Base-by-base conservation (phyloP, 2,329 filamentous ascomycete genomes). In the Colletotrichum filicis region DNA sequence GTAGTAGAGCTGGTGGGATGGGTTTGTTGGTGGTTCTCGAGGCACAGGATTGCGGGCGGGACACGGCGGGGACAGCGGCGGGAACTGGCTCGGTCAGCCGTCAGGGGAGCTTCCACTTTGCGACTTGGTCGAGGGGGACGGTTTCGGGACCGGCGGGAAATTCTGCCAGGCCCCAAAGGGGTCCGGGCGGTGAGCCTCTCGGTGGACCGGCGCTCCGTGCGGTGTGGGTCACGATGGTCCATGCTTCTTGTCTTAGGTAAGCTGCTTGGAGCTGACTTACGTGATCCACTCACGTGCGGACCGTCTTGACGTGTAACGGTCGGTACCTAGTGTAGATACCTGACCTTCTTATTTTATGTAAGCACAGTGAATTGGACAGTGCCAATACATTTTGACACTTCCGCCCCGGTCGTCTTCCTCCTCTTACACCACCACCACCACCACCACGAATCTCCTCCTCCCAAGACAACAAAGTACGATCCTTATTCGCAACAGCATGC, bases 101-200 rank as follows among this genome's bases (percentile, higher is more conserved):
- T 70, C 74, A 68, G 62, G 66, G 55, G 55, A 60, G 65, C 49
- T 42, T 65, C 42, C 37, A 42, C 37, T 42, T 42, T 49, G 42
- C 42, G 30, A 32, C 37, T 60, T 32, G 30, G 30, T 46, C 56
- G 66, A 66, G 71, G 42, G 58, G 59, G n/a, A 56, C 53, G 64
- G 70, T 70, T 70, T 70, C 71, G 71, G 71, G 66, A 58, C 60
- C 65, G 30, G 53, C 52, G 63, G 71, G 74, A 69, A 63, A 74
- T 75, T 75, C 74, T 75, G 74, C 74, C 74, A 68, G 11, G 55
- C 22, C 7, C 26, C 32, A 56, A 65, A 64, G 62, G 35, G 53
- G 60, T 70, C 62, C 52, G 57, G 66, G 71, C 68, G 68, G 68
- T 68, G 67, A 75, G 12, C 62, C 28, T 4, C 35, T 2, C n/a